phyloP scores from a whole-genome alignment of 108 stramenopile genomes.

The Nannochloropsis gaditana region DNA sequence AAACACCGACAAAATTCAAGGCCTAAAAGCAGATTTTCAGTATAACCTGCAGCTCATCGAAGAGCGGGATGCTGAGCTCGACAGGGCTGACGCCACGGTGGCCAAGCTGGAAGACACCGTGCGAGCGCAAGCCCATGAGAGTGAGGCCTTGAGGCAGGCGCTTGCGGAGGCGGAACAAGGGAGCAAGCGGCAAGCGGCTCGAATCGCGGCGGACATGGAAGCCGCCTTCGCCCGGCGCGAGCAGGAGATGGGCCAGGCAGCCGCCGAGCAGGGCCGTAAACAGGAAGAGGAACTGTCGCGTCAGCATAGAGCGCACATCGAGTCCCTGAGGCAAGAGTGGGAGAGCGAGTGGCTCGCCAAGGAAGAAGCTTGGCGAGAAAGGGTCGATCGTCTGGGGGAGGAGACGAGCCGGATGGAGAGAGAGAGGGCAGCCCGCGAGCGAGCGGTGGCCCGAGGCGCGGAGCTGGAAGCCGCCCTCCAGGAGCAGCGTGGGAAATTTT shows the following conservation, averaged over 20 bases:
- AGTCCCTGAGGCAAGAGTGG: neutral
- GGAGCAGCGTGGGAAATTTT: neutral
- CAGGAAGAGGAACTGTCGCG: neutral
- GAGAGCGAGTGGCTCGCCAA: neutral
- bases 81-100: neutral
- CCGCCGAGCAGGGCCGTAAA: neutral
- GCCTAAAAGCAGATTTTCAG: constrained; percentile 14
- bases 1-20: neutral
- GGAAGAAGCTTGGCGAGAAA: neutral
- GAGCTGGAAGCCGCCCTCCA: neutral
- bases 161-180: neutral
- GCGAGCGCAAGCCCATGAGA: neutral
- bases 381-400: neutral
- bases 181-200: neutral
- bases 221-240: neutral
- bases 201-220: neutral
- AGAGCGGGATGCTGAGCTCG: constrained; percentile 16
- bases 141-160: neutral
- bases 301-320: neutral
- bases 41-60: constrained; percentile 1
- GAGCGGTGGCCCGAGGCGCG: neutral
- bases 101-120: neutral
- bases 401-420: neutral
- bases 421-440: neutral
- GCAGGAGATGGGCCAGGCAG: neutral